Percentiles rank a stretch among this genome's conserved stretches.
Evolutionary conservation across 495 filamentous ascomycete genomes (phyloP).

Genomic region (Thermothielavioides terrestris): DNA sequence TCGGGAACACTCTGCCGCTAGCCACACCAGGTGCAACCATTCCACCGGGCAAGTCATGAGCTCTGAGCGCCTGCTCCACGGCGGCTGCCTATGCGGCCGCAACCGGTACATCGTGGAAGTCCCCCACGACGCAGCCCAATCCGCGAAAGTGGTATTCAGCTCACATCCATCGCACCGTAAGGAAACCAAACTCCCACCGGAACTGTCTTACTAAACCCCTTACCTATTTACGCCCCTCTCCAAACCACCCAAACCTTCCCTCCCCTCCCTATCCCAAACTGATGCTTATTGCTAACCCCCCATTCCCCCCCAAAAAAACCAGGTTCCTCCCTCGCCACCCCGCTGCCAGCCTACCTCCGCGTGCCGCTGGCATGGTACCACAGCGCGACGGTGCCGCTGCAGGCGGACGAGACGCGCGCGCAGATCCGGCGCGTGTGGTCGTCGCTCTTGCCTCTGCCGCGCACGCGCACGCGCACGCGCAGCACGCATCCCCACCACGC

Average conservation of each 20-base stretch:
- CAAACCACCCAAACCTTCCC: not conserved
- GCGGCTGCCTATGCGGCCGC: slow-evolving; percentile 76
- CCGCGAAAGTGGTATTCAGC: slow-evolving; percentile 64
- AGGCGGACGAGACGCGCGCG: slow-evolving; percentile 64
- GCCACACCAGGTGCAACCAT: not conserved
- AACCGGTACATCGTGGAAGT: slow-evolving; percentile 70
- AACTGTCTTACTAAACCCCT: too few relatives aligned
- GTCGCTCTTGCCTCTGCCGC: too few relatives aligned
- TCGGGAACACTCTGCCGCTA: too few relatives aligned
- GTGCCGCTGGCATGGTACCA: slow-evolving; percentile 71
- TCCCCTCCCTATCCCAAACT: not conserved
- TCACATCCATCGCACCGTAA: slow-evolving; percentile 55
- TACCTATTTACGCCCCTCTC: too few relatives aligned
- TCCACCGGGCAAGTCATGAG: slow-evolving; percentile 32
- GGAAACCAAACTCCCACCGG: too few relatives aligned
- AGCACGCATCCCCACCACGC: too few relatives aligned
- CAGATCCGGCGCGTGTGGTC: slow-evolving; percentile 64
- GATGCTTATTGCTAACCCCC: not conserved
- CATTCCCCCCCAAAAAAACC: not conserved
- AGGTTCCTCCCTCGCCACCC: slow-evolving; percentile 61
- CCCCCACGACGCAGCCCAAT: slow-evolving; percentile 38
- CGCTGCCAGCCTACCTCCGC: slow-evolving; percentile 67
- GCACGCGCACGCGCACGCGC: too few relatives aligned
- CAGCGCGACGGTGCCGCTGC: slow-evolving; percentile 60
- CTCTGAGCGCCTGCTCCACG: slow-evolving; percentile 48